Conservation (phyloP, 805 yeast species). For the Starmerella stigmatis region DNA sequence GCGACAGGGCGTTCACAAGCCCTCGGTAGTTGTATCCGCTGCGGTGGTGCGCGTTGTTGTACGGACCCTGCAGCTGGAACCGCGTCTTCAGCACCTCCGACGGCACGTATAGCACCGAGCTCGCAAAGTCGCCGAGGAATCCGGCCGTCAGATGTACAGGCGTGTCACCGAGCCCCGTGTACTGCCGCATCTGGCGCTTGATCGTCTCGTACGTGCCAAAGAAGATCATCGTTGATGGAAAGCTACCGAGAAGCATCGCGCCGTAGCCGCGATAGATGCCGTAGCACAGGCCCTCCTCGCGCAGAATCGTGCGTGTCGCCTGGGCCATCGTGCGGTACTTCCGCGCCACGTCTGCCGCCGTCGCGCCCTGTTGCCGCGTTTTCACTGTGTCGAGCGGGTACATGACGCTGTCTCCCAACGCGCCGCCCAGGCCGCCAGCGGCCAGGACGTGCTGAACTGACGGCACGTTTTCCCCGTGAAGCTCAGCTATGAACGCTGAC, state of each 20-base stretch:
- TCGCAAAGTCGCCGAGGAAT: conserved; percentile 83
- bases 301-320: conserved; percentile 64
- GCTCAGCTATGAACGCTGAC: conserved; percentile 18
- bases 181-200: conserved; percentile 59
- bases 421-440: conserved; percentile 94
- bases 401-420: conserved; percentile 85
- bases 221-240: conserved; percentile 91
- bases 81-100: conserved; percentile 90
- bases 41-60: conserved; percentile 64
- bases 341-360: conserved; percentile 34
- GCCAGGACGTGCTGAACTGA: conserved; percentile 36
- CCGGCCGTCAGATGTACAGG: conserved; percentile 75
- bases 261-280: conserved; percentile 89
- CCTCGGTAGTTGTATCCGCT: conserved; percentile 82
- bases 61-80: conserved; percentile 80
- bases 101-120: conserved; percentile 85
- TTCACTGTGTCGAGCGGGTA: conserved; percentile 94
- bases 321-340: conserved; percentile 66
- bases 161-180: conserved; percentile 62
- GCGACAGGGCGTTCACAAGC: conserved; percentile 55
- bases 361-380: conserved; percentile 95
- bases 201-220: conserved; percentile 81
- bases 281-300: conserved; percentile 71
- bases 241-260: conserved; percentile 78
- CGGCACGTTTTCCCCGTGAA: conserved; percentile 11